These are phyloP conservation scores for Isatis lusitanica DNA, from an alignment of 441 rosid species.

Conservation along the genomic window DNA sequence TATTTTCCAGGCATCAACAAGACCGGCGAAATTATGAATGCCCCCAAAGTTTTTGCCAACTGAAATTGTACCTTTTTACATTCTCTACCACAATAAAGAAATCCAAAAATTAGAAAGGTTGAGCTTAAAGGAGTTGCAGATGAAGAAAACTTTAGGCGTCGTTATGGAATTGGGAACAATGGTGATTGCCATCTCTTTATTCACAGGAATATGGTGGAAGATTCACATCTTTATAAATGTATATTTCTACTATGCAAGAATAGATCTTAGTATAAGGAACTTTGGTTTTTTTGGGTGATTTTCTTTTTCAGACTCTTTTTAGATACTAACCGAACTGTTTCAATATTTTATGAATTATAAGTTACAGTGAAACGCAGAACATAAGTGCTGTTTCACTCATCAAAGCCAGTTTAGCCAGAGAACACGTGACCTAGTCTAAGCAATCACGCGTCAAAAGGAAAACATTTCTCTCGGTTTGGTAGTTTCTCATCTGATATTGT, in stretches of 20 bases:
- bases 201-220: not conserved
- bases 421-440: not conserved
- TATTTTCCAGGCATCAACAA: no score
- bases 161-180: not conserved
- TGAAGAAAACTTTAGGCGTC: slow-evolving; percentile 8
- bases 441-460: not conserved
- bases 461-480: not conserved
- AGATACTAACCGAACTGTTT: not conserved
- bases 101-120: not conserved
- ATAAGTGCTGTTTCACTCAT: not conserved
- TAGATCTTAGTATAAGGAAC: not conserved
- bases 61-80: not conserved
- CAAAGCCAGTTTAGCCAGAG: not conserved
- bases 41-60: no score
- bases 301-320: not conserved
- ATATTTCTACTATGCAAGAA: not conserved
- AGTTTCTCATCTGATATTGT: not conserved
- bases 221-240: not conserved
- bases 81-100: not conserved
- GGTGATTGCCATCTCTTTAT: not conserved
- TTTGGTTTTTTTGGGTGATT: not conserved
- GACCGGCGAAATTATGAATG: no score
- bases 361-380: not conserved
- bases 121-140: slow-evolving; percentile 15
- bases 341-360: not conserved